These are phyloP conservation scores for Monascus purpureus DNA, from an alignment of 495 filamentous ascomycete species.

Conservation along the genomic window DNA sequence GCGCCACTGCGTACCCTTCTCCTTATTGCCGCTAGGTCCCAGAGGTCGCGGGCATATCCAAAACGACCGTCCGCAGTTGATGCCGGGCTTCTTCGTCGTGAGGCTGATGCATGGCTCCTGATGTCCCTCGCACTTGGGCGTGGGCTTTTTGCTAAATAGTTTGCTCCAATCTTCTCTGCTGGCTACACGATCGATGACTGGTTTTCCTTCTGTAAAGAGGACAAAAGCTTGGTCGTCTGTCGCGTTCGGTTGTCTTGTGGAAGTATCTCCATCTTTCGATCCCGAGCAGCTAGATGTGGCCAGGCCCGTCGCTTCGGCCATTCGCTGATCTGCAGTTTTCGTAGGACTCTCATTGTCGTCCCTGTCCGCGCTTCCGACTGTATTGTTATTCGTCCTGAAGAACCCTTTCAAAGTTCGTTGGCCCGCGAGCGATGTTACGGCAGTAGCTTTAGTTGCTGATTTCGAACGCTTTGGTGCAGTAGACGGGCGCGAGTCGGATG, in stretches of 20 bases:
- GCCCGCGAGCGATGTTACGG: constrained; percentile 24
- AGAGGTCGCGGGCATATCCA: constrained; percentile 76
- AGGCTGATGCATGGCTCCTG: constrained; percentile 70
- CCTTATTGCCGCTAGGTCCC: constrained; percentile 70
- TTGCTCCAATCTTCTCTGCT: constrained; percentile 77
- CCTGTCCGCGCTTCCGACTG: background rate
- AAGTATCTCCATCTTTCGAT: too few species aligned
- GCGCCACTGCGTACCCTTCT: constrained; percentile 68
- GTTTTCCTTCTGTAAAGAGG: constrained; percentile 9
- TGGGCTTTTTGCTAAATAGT: constrained; percentile 59
- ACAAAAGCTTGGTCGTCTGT: background rate
- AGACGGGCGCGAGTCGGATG: constrained; percentile 5
- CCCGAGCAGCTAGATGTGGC: too few species aligned
- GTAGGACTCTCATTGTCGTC: background rate
- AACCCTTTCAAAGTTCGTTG: constrained; percentile 76
- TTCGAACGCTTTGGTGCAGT: constrained; percentile 33
- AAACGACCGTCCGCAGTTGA: constrained; percentile 73
- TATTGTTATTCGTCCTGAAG: constrained; percentile 47
- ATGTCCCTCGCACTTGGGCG: constrained; percentile 71
- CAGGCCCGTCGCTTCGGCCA: too few species aligned
- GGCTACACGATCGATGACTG: constrained; percentile 52
- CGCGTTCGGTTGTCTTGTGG: constrained; percentile 1
- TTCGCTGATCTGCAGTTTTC: too few species aligned
- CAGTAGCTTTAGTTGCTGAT: constrained; percentile 12
- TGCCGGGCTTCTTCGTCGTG: constrained; percentile 72